Evolutionary conservation across 2,329 filamentous ascomycete genomes (phyloP), one percentile per base, ranked within the genome.

Genomic region (Lasiodiplodia hormozganensis): DNA sequence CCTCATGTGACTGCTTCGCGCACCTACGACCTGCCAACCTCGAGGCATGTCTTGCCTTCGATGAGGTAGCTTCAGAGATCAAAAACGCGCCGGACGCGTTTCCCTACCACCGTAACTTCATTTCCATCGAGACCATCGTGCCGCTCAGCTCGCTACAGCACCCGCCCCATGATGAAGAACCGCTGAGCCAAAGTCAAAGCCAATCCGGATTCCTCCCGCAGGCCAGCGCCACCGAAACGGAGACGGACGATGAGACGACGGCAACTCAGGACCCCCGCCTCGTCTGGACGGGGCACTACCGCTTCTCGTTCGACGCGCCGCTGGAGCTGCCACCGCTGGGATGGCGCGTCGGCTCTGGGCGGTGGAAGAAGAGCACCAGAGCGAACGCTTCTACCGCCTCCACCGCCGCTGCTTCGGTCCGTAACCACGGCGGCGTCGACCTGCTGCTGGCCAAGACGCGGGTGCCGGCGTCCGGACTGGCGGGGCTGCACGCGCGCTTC

Each of bases 231-330:
- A 62, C 58, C 18, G 58, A 62, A 25, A 49, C 58, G 23, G 58
- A 62, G 18, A 62, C 58, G 16, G 58, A 62, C 43, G 58, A 62
- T 4, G 56, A 60, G 38, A 34, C 57, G 38, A 34, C 57, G 16
- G 14, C 58, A 10, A 21, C 58, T 18, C 58, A 51, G 40, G 58
- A 62, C 58, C 58, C 58, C 18, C 40, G 58, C 16, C 58, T 62
- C 14, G 58, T 62, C 8, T 62, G 58, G 58, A 62, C 58, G 16
- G 58, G 58, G 8, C 58, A 62, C 40, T 62, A 62, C n/a, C 58
- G 43, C 25, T 62, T 62, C 28, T 62, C 58, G 18, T 34, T 62
- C 18, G 58, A 49, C 23, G 58, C 40, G 40, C 16, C 40, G 43
- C 40, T 62, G 3, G 58, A 62, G 58, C 28, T 62, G 25, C 58